These are phyloP conservation scores for Fusarium paranaense DNA, from an alignment of 2,329 filamentous ascomycete genomes.

Conservation along the genomic window DNA sequence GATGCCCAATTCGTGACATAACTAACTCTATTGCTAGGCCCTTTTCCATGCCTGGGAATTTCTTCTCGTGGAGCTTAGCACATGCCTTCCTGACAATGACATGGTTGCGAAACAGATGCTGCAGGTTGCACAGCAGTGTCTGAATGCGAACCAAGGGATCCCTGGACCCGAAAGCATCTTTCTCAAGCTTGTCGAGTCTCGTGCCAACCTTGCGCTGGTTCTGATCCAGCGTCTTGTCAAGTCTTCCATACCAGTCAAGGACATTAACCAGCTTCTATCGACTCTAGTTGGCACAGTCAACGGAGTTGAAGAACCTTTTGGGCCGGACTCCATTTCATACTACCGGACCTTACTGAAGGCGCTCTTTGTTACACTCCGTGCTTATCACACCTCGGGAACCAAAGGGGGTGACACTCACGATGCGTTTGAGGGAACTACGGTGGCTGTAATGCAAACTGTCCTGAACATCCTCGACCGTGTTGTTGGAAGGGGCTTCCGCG, in stretches of 20 bases:
- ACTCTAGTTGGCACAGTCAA: constrained; percentile 65
- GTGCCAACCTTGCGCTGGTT: constrained; percentile 84
- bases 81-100: constrained; percentile 64
- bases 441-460: constrained; percentile 69
- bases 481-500: constrained; percentile 84
- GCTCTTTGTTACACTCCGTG: constrained; percentile 83
- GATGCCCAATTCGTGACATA: constrained; percentile 40
- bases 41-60: constrained; percentile 92
- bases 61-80: constrained; percentile 84
- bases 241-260: constrained; percentile 60
- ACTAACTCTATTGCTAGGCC: constrained; percentile 60
- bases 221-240: constrained; percentile 83
- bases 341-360: constrained; percentile 87
- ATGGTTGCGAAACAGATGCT: constrained; percentile 76
- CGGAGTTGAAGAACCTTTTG: constrained; percentile 65
- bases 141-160: constrained; percentile 79
- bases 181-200: constrained; percentile 77
- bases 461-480: constrained; percentile 84
- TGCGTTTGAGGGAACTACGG: constrained; percentile 50
- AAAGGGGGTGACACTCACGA: constrained; percentile 49
- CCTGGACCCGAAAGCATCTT: constrained; percentile 86
- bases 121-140: constrained; percentile 79
- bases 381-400: constrained; percentile 61
- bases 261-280: constrained; percentile 63
- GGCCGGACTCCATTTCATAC: constrained; percentile 69